Conservation (phyloP, 768 basidiomycete genomes). For the Amanita pseudoporphyria region DNA sequence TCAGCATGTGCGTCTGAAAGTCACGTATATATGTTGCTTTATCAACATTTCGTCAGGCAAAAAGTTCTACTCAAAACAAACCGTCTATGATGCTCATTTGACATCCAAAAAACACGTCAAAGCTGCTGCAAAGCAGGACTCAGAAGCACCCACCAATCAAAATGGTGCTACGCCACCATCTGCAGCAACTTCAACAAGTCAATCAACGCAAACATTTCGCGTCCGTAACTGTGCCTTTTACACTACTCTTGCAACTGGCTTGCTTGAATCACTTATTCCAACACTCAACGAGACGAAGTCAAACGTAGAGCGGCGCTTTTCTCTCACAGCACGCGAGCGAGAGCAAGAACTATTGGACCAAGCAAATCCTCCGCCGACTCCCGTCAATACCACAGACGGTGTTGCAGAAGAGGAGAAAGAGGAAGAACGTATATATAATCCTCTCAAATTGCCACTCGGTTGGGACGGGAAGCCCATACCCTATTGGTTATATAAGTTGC, state of each 20-base stretch:
- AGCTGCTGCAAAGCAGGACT: conserved; percentile 63
- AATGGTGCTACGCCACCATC: conserved; percentile 36
- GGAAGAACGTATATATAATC: conserved; percentile 96
- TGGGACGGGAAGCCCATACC: conserved; percentile 99
- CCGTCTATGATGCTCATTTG: conserved; percentile 93
- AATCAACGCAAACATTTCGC: conserved; percentile 37
- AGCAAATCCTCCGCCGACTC: conserved; percentile 36
- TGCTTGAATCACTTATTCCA: conserved; percentile 54
- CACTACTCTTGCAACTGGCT: conserved; percentile 58
- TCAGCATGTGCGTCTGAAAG: conserved; percentile 61
- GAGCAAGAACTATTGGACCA: conserved; percentile 88
- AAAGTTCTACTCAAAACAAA: conserved; percentile 92
- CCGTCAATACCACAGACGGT: conserved; percentile 35
- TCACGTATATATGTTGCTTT: conserved; percentile 7
- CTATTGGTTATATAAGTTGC: conserved; percentile 96
- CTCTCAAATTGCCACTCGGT: conserved; percentile 89
- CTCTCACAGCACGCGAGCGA: conserved; percentile 94
- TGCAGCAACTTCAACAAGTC: conserved; percentile 16
- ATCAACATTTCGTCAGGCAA: conserved; percentile 51
- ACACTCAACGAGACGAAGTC: conserved; percentile 85
- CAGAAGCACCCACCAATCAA: conserved; percentile 40
- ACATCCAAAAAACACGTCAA: conserved; percentile 96
- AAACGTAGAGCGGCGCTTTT: conserved; percentile 94
- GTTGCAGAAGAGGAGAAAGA: conserved; percentile 73
- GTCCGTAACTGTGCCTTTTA: conserved; percentile 58